Conservation (phyloP, 176 grass and related monocot species). For the Oryza glumipatula region DNA sequence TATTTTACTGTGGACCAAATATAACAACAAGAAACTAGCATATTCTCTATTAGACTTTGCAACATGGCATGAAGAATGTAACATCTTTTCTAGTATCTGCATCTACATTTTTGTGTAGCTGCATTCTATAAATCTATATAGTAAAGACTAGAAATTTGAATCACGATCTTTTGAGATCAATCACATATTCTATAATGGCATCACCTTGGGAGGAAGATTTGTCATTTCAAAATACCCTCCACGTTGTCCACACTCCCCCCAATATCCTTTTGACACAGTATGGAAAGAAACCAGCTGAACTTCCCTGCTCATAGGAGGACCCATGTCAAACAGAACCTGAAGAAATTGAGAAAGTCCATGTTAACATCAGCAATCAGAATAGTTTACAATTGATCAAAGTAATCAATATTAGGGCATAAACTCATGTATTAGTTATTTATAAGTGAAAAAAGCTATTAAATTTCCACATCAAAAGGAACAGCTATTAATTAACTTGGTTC, state of each 20-base stretch:
- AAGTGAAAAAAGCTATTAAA: background rate
- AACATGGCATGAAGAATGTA: conserved; percentile 26
- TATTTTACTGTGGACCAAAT: conserved; percentile 2
- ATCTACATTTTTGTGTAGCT: conserved; percentile 3
- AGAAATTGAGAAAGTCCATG: conserved; percentile 37
- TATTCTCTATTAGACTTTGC: background rate
- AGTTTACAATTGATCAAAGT: conserved; percentile 28
- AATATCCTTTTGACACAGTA: conserved; percentile 97
- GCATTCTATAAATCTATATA: background rate
- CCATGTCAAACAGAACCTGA: conserved; percentile 89
- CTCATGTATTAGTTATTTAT: conserved; percentile 1
- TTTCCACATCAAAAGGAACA: background rate
- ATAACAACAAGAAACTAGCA: background rate
- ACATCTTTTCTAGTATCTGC: conserved; percentile 27
- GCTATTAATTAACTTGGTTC: conserved; percentile 13
- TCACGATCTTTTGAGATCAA: conserved; percentile 18
- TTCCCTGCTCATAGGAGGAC: conserved; percentile 75
- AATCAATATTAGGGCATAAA: background rate
- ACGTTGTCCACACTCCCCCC: conserved; percentile 99
- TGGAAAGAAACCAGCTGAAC: conserved; percentile 96
- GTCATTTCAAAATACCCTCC: conserved; percentile 99
- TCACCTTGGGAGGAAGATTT: conserved; percentile 88
- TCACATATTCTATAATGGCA: conserved; percentile 26
- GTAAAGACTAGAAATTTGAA: conserved; percentile 8
- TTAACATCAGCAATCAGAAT: background rate